These are phyloP conservation scores for Fraxinus dipetala DNA, from an alignment of 305 asterid species.

Conservation along the genomic window DNA sequence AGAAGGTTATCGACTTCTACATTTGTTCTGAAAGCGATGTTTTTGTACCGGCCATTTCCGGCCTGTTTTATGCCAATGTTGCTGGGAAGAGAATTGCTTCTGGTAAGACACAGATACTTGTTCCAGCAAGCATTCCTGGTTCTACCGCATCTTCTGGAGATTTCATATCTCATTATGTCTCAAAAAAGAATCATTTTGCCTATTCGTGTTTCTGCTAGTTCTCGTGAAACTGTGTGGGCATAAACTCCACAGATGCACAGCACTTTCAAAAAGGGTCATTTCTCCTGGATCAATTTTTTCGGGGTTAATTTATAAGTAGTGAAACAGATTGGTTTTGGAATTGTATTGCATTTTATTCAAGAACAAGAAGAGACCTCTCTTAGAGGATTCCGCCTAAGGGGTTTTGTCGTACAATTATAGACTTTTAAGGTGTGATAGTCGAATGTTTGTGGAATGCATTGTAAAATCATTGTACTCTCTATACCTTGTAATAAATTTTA, in stretches of 20 bases:
- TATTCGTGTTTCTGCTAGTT: slow-evolving; percentile 85
- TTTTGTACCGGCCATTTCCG: slow-evolving; percentile 91
- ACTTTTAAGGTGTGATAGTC: not conserved
- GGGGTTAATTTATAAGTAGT: not conserved
- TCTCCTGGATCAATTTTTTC: not conserved
- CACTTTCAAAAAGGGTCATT: not conserved
- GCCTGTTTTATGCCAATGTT: slow-evolving; percentile 83
- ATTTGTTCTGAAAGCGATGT: slow-evolving; percentile 84
- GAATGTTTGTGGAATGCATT: not conserved
- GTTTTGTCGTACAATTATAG: not conserved
- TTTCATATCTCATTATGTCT: slow-evolving; percentile 68
- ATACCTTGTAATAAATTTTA: not conserved
- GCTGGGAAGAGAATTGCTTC: slow-evolving; percentile 89
- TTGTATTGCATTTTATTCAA: not conserved
- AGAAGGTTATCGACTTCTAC: slow-evolving; percentile 79
- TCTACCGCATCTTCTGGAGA: slow-evolving; percentile 68
- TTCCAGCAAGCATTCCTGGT: slow-evolving; percentile 58
- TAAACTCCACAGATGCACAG: not conserved
- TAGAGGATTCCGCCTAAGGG: not conserved
- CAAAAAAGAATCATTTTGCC: slow-evolving; percentile 82
- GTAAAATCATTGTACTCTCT: not conserved
- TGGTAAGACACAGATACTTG: slow-evolving; percentile 78
- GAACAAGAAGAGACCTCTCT: not conserved
- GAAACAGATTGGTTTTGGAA: not conserved
- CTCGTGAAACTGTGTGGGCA: not conserved